A percentile compares a stretch with the other conserved stretches of the same genome.
These are phyloP conservation scores for Bifiguratus adelaidae DNA, from an alignment of 192 early-diverging fungal species.

Conservation along the genomic window DNA sequence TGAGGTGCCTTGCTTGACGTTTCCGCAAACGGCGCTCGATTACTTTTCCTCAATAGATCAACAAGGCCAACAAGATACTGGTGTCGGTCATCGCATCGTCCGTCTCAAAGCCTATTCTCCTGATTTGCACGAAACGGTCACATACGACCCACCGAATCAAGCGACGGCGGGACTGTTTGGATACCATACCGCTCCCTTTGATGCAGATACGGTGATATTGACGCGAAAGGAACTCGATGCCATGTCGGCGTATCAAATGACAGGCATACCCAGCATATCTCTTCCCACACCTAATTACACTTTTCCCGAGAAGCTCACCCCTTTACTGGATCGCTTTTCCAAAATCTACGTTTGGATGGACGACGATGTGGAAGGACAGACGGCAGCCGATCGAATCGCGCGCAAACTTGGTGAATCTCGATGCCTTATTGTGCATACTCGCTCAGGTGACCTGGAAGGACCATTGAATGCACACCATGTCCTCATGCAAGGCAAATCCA, in stretches of 20 bases:
- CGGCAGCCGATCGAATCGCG: conserved; percentile 42
- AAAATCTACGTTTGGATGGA: conserved; percentile 59
- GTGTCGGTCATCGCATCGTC: conserved; percentile 21
- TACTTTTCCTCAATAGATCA: conserved; percentile 5
- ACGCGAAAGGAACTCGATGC: conserved; percentile 55
- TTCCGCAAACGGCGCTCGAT: conserved; percentile 17
- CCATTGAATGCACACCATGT: conserved; percentile 44
- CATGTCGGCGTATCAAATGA: conserved; percentile 52
- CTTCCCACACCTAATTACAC: conserved; percentile 43
- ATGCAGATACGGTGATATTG: conserved; percentile 35
- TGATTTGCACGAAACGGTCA: conserved; percentile 17
- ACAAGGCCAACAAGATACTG: background rate
- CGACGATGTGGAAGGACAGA: conserved; percentile 52
- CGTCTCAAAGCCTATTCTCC: conserved; percentile 37
- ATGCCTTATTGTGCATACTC: conserved; percentile 41
- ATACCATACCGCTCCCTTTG: conserved; percentile 35
- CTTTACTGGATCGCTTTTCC: conserved; percentile 49
- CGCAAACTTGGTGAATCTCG: conserved; percentile 55
- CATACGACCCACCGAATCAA: conserved; percentile 40
- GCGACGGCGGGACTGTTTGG: conserved; percentile 48
- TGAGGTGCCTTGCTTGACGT: conserved; percentile 18
- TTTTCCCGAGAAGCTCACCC: conserved; percentile 43
- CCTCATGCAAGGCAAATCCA: conserved; percentile 21
- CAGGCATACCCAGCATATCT: conserved; percentile 46
- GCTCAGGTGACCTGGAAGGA: conserved; percentile 23